Conservation (phyloP, 2,329 filamentous ascomycete species). For the Phaeoacremonium minimum region DNA sequence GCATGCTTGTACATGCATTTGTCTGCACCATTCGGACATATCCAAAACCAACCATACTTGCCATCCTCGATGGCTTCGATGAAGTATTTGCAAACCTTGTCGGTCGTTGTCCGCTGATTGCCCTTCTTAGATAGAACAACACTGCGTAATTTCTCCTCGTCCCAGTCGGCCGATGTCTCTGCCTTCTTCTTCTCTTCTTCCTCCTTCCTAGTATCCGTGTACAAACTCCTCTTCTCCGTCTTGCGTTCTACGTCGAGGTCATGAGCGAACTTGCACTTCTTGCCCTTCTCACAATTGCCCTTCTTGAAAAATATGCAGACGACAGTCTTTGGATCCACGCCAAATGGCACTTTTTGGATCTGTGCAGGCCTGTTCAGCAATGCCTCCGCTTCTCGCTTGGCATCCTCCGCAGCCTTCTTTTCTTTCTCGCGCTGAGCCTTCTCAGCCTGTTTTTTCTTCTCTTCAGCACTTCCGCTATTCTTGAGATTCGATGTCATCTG, state of each 20-base stretch:
- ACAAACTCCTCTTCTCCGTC: constrained; percentile 86
- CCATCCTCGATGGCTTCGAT: constrained; percentile 96
- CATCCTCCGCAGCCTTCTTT: constrained; percentile 84
- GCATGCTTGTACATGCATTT: constrained; percentile 99
- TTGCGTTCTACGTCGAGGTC: constrained; percentile 87
- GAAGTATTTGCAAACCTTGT: constrained; percentile 99
- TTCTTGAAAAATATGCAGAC: constrained; percentile 97
- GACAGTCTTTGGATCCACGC: constrained; percentile 96
- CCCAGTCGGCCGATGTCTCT: constrained; percentile 95
- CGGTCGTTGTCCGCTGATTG: constrained; percentile 90
- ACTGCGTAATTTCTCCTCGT: constrained; percentile 88
- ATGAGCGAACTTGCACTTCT: constrained; percentile 97
- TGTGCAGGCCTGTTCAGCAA: constrained; percentile 90
- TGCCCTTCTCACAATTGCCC: constrained; percentile 93
- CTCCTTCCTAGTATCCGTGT: constrained; percentile 74
- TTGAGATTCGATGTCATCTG: constrained; percentile 73
- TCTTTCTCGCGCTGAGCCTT: constrained; percentile 71
- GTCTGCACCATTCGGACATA: constrained; percentile 91
- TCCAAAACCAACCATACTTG: constrained; percentile 99
- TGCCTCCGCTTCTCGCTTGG: constrained; percentile 73
- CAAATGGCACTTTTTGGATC: constrained; percentile 96
- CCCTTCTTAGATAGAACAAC: constrained; percentile 96
- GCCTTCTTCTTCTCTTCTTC: constrained; percentile 77
- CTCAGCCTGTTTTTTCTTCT: constrained; percentile 74
- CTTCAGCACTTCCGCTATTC: constrained; percentile 74